Base-by-base conservation (phyloP, 257 asterid species). In the Salvia miltiorrhiza region DNA sequence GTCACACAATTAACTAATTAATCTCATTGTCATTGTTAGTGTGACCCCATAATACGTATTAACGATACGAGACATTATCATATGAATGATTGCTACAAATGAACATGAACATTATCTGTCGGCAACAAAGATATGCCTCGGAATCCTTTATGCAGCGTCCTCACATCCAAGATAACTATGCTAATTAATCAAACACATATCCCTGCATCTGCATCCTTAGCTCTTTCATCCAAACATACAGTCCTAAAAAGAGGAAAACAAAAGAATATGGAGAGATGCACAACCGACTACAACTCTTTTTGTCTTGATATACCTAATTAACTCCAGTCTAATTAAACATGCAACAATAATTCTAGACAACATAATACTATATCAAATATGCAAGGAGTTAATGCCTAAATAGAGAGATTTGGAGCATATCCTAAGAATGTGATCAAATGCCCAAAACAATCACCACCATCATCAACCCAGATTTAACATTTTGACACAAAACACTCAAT, bases 371-470 rank as follows among this genome's bases (percentile, higher is more conserved):
- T 26, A 65, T 59, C 35, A 43, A 24, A 30, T 32, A 50, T 43
- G 44, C 59, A 44, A 61, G 24, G 32, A 63, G 24, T 65, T 64
- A 14, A 20, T 20, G 35, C 39, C 39, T 37, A 56, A 45, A 39
- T 23, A 17, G 41, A 41, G 57, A 3, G 12, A 44, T 41, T 45
- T 35, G 40, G 55, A 11, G 2, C 67, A 28, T 37, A 69, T 26
- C 19, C 12, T 40, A 23, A n/a, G 39, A 45, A 12, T 24, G 53
- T 26, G 16, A 35, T 32, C 9, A 59, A 59, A 65, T 49, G 16
- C 52, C 67, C 40, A 33, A 11, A 76, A 72, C 40, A 67, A 61
- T 33, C 30, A 57, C 24, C 60, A 64, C 57, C 20, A 49, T 10
- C 14, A 11, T 37, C 55, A 57, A 43, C 56, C 58, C 70, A 66